Evolutionary conservation across 768 basidiomycete species (phyloP).

Genomic region (Myochromella boudieri): DNA sequence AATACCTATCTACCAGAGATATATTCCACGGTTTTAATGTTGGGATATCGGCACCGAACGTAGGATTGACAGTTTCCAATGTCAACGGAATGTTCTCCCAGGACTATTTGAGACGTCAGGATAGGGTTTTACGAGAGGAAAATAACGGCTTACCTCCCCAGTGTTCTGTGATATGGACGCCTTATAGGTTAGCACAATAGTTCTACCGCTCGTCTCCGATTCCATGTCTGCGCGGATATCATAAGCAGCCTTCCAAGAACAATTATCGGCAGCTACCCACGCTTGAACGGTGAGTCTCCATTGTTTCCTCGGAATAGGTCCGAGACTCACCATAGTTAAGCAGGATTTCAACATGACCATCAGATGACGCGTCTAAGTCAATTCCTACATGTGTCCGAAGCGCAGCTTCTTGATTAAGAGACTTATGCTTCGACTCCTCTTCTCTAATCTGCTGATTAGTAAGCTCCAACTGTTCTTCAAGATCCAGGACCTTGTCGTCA

Average conservation of each 20-base stretch:
- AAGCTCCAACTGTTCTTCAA: constrained; percentile 17
- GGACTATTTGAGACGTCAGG: constrained; percentile 1
- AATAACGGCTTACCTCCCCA: constrained; percentile 37
- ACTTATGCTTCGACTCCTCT: constrained; percentile 12
- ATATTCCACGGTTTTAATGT: constrained; percentile 31
- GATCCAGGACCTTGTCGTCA: constrained; percentile 20
- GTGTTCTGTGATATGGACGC: constrained; percentile 37
- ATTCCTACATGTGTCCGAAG: constrained; percentile 19
- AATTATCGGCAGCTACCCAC: constrained; percentile 20
- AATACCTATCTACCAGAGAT: background rate
- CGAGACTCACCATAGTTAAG: constrained; percentile 29
- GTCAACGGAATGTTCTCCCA: constrained; percentile 20
- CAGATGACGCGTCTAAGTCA: constrained; percentile 25
- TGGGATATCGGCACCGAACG: constrained; percentile 36
- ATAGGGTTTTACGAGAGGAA: background rate
- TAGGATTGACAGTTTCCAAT: constrained; percentile 41
- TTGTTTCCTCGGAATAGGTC: background rate
- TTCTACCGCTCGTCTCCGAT: constrained; percentile 30
- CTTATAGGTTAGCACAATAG: constrained; percentile 36
- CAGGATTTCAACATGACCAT: constrained; percentile 27
- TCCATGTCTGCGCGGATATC: constrained; percentile 37
- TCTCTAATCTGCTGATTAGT: constrained; percentile 19
- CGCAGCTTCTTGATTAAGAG: constrained; percentile 1
- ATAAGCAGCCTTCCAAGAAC: constrained; percentile 33
- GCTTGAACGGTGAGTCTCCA: background rate